These are phyloP conservation scores for Tetrapisispora taiwanensis DNA, from an alignment of 805 yeast genomes.

Conservation along the genomic window DNA sequence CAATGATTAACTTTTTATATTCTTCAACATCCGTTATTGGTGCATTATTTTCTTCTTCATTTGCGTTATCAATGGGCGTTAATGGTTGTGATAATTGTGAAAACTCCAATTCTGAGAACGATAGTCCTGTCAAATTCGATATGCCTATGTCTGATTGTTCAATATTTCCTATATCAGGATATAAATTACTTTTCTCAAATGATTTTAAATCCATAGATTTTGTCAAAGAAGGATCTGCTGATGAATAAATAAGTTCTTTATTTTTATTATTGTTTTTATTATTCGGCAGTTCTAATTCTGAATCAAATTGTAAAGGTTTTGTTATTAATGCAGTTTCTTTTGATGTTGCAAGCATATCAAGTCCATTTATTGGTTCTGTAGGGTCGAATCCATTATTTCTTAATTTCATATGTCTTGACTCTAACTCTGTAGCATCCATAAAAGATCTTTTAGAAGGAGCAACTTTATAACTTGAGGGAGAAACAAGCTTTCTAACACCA, in stretches of 20 bases:
- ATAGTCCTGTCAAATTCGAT: background rate
- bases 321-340: slow-evolving; percentile 7
- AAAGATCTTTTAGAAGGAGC: slow-evolving; percentile 22
- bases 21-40: slow-evolving; percentile 9
- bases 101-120: background rate
- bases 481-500: slow-evolving; percentile 22
- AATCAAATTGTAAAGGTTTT: slow-evolving; percentile 25
- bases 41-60: background rate
- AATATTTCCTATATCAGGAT: background rate
- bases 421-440: background rate
- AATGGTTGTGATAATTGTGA: background rate
- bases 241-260: background rate
- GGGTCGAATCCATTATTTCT: too few relatives aligned
- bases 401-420: background rate
- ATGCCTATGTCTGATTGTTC: background rate
- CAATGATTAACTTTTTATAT: slow-evolving; percentile 22
- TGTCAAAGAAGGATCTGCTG: background rate
- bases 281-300: slow-evolving; percentile 12
- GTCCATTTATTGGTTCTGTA: background rate
- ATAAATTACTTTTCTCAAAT: background rate
- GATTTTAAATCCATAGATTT: background rate
- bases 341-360: background rate
- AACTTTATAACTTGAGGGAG: slow-evolving; percentile 28
- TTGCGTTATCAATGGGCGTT: background rate
- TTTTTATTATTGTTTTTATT: slow-evolving; percentile 3